Evolutionary conservation across 139 green algal genomes (phyloP).

Genomic region (Haematococcus sp.): DNA sequence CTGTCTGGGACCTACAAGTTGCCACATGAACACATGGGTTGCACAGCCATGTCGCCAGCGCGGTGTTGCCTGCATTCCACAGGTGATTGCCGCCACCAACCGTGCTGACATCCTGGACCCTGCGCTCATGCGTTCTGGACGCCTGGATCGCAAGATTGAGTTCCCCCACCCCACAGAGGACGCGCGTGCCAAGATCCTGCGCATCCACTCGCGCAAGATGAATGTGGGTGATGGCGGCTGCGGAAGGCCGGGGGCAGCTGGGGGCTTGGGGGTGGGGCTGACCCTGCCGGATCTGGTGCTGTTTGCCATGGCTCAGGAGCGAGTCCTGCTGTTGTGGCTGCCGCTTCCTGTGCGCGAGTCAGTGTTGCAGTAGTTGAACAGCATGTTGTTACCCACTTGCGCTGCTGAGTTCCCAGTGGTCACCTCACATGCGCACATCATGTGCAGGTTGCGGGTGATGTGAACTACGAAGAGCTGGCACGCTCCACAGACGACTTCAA

Average conservation of each 20-base stretch:
- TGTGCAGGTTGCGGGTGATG: conserved; percentile 9
- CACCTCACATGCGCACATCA: too few species aligned
- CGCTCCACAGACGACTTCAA: conserved; percentile 99
- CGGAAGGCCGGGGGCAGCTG: too few species aligned
- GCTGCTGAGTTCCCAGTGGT: too few species aligned
- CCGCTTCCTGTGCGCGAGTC: not conserved
- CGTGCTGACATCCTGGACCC: conserved; percentile 97
- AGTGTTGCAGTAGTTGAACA: too few species aligned
- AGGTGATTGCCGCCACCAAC: conserved; percentile 98
- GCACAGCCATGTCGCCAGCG: too few species aligned
- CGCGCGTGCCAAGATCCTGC: conserved; percentile 94
- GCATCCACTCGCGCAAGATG: conserved; percentile 77
- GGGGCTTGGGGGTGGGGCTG: too few species aligned
- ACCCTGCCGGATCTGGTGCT: too few species aligned
- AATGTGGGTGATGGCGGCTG: conserved; percentile 38
- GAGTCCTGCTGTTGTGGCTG: not conserved
- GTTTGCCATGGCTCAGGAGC: too few species aligned
- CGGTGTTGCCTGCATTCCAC: too few species aligned
- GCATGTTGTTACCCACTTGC: too few species aligned
- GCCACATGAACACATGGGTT: not conserved
- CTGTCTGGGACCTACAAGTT: not conserved
- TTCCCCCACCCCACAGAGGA: conserved; percentile 98
- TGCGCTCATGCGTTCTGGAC: conserved; percentile 92
- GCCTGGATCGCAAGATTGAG: conserved; percentile 99
- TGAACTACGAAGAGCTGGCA: conserved; percentile 97